Percentiles rank a stretch among this genome's conserved stretches.
Evolutionary conservation across 371 early-diverging fungal genomes (phyloP).

Genomic region (Mortierella sp.): DNA sequence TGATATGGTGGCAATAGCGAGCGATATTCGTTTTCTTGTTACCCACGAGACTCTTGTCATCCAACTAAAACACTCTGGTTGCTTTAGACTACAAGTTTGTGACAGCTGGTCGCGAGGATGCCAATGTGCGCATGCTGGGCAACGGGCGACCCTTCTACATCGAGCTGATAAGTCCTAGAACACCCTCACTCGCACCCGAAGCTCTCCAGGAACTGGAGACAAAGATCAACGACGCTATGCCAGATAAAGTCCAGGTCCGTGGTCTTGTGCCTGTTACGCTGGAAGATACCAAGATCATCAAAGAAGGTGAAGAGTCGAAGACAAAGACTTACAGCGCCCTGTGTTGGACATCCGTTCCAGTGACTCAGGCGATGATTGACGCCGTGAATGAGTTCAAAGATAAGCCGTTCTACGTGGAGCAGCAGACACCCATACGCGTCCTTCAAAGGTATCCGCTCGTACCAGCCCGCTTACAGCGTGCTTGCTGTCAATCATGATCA

Average conservation of each 20-base stretch:
- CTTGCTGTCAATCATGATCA: too few species aligned
- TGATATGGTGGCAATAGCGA: neutral
- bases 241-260: slow-evolving; percentile 63
- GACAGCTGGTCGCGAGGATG: slow-evolving; percentile 96
- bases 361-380: slow-evolving; percentile 64
- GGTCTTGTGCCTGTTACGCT: slow-evolving; percentile 58
- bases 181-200: slow-evolving; percentile 41
- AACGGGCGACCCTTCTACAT: slow-evolving; percentile 94
- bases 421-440: slow-evolving; percentile 96
- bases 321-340: slow-evolving; percentile 85
- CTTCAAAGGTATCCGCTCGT: slow-evolving; percentile 65
- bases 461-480: too few species aligned
- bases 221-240: slow-evolving; percentile 62
- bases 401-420: slow-evolving; percentile 74
- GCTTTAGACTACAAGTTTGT: slow-evolving; percentile 79
- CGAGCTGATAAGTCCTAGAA: slow-evolving; percentile 86
- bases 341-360: slow-evolving; percentile 73
- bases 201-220: slow-evolving; percentile 65
- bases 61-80: neutral
- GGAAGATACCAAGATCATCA: slow-evolving; percentile 74
- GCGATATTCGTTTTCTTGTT: neutral
- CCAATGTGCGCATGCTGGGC: slow-evolving; percentile 96
- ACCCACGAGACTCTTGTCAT: neutral
- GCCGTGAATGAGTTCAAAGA: slow-evolving; percentile 60
- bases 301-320: slow-evolving; percentile 87